phyloP scores from a whole-genome alignment of 1,284 basidiomycete genomes.

The Boletus sp. region DNA sequence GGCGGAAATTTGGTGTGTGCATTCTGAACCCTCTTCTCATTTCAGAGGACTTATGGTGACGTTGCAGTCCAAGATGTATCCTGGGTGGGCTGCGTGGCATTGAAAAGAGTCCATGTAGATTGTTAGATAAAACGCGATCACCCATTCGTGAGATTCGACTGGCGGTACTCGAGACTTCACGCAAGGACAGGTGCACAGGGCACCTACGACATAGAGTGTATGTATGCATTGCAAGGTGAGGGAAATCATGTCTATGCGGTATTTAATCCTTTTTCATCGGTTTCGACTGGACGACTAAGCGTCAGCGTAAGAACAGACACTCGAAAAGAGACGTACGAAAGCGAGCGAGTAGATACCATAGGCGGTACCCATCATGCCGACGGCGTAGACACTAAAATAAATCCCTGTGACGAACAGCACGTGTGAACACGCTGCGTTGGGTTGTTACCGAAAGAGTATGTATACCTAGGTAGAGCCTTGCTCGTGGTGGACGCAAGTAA shows the following conservation, averaged over 20 bases:
- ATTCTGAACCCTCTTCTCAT: constrained; percentile 10
- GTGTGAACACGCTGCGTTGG: constrained; percentile 2
- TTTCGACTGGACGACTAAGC: constrained; percentile 22
- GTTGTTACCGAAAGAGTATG: neutral
- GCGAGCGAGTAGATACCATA: constrained; percentile 56
- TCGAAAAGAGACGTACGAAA: constrained; percentile 46
- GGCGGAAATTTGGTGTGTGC: constrained; percentile 65
- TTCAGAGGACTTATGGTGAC: constrained; percentile 2
- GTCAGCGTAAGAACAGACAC: neutral
- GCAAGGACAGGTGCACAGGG: neutral
- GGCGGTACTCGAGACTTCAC: constrained; percentile 1
- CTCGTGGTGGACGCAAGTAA: constrained; percentile 51
- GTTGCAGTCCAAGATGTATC: constrained; percentile 73
- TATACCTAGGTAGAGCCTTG: constrained; percentile 53
- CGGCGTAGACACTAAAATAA: constrained; percentile 57
- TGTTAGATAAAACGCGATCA: neutral
- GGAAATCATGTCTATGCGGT: constrained; percentile 18
- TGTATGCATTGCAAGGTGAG: constrained; percentile 16
- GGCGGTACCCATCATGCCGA: constrained; percentile 55
- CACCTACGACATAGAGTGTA: constrained; percentile 9
- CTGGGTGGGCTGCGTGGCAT: constrained; percentile 88
- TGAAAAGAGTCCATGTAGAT: constrained; percentile 37
- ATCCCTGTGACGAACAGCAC: constrained; percentile 43
- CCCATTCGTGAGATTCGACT: neutral
- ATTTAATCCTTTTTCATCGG: constrained; percentile 32